A percentile compares a stretch with the other conserved stretches of the same genome.
These are phyloP conservation scores for Candida boleticola DNA, from an alignment of 805 yeast genomes.

Conservation along the genomic window DNA sequence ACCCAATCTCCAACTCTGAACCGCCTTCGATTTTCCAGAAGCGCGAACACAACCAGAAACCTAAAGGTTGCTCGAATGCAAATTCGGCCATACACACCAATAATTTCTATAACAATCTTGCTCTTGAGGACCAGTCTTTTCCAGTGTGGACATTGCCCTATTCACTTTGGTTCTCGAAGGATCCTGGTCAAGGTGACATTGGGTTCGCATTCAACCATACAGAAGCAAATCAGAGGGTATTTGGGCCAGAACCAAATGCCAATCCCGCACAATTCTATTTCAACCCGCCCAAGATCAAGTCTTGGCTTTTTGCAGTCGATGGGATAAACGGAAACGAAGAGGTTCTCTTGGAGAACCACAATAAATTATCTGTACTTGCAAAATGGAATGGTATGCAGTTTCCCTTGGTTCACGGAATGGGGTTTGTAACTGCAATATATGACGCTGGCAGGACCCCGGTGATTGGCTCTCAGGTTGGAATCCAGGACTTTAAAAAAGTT, in stretches of 20 bases:
- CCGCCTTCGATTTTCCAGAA: slow-evolving; percentile 45
- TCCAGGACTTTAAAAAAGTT: slow-evolving; percentile 45
- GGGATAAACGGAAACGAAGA: slow-evolving; percentile 18
- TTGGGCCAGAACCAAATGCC: slow-evolving; percentile 59
- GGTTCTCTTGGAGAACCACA: slow-evolving; percentile 23
- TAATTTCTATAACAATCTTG: slow-evolving; percentile 72
- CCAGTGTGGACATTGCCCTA: slow-evolving; percentile 86
- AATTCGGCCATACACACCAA: slow-evolving; percentile 64
- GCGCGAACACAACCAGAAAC: slow-evolving; percentile 31
- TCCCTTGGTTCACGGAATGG: slow-evolving; percentile 79
- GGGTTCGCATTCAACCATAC: slow-evolving; percentile 74
- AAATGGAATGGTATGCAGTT: slow-evolving; percentile 39
- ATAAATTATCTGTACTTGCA: slow-evolving; percentile 32
- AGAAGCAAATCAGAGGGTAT: slow-evolving; percentile 56
- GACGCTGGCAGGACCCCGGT: slow-evolving; percentile 46
- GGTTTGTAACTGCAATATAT: slow-evolving; percentile 67
- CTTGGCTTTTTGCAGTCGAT: slow-evolving; percentile 46
- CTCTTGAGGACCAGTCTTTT: slow-evolving; percentile 61
- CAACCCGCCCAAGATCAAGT: slow-evolving; percentile 64
- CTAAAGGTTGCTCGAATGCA: slow-evolving; percentile 25
- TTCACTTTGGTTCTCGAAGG: slow-evolving; percentile 63
- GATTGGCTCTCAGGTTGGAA: slow-evolving; percentile 63
- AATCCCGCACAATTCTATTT: slow-evolving; percentile 60
- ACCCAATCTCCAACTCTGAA: slow-evolving; percentile 39
- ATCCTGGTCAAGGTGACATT: slow-evolving; percentile 35